Percentiles rank a stretch among this genome's conserved stretches.
phyloP scores from a whole-genome alignment of 2,329 filamentous ascomycete genomes.

The Diplodia scrobiculata region DNA sequence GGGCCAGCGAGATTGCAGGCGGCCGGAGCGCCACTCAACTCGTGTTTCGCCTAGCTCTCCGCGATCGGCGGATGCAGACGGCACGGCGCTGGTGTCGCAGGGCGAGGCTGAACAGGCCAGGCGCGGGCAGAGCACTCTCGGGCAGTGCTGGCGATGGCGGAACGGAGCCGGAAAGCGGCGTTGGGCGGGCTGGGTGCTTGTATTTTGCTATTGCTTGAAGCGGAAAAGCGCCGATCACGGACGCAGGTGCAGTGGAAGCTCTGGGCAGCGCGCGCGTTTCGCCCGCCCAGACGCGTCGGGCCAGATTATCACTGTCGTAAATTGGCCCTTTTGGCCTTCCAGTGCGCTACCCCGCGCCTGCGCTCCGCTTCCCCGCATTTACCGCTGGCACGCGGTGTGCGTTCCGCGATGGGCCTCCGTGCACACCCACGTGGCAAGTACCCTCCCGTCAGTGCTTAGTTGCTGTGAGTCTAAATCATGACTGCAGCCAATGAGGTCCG shows the following conservation, averaged over 20 bases:
- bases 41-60: constrained; percentile 9
- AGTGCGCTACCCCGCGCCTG: not conserved
- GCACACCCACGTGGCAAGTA: not conserved
- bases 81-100: not conserved
- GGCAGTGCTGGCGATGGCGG: not conserved
- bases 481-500: no score
- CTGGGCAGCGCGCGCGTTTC: not conserved
- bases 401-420: no score
- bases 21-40: constrained; percentile 16
- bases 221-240: constrained; percentile 8
- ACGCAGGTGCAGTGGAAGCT: not conserved
- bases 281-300: not conserved
- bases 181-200: not conserved
- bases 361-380: not conserved
- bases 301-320: not conserved
- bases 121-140: not conserved
- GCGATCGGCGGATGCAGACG: not conserved
- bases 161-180: not conserved
- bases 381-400: not conserved
- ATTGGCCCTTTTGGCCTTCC: not conserved
- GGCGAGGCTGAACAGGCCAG: not conserved
- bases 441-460: not conserved
- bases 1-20: constrained; percentile 21
- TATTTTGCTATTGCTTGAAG: constrained; percentile 3
- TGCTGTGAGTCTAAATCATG: no score